Evolutionary conservation across 495 filamentous ascomycete genomes (phyloP).

Genomic region (Daldinia grandis): DNA sequence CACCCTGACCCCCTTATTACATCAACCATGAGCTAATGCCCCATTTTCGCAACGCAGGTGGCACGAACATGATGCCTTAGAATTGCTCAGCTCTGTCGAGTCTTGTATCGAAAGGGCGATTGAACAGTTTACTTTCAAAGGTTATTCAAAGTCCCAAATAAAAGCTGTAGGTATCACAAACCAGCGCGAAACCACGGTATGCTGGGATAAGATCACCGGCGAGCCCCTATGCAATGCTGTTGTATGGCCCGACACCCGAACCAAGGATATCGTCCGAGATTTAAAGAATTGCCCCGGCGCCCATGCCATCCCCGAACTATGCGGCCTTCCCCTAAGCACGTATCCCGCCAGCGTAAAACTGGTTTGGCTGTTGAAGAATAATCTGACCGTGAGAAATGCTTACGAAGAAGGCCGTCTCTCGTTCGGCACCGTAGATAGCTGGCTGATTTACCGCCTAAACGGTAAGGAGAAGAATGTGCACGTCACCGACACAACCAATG

Average conservation of each 20-base stretch:
- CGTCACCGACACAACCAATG: conserved; percentile 92
- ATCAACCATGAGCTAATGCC: conserved; percentile 27
- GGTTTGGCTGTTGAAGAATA: conserved; percentile 82
- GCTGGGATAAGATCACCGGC: conserved; percentile 89
- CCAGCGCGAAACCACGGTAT: conserved; percentile 91
- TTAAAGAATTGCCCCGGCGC: conserved; percentile 72
- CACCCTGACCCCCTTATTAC: conserved; percentile 14
- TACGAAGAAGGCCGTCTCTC: conserved; percentile 82
- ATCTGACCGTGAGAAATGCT: conserved; percentile 74
- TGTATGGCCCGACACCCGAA: conserved; percentile 94
- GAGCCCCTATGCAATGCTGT: conserved; percentile 89
- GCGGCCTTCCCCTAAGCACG: conserved; percentile 89
- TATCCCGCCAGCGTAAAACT: conserved; percentile 94
- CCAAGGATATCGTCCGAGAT: conserved; percentile 79
- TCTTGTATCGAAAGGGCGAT: conserved; percentile 86
- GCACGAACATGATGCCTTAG: conserved; percentile 92
- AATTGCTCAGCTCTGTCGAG: conserved; percentile 80
- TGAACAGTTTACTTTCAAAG: conserved; percentile 73
- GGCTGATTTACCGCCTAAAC: conserved; percentile 91
- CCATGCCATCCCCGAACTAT: conserved; percentile 75
- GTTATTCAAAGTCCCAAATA: conserved; percentile 75
- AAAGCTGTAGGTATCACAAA: conserved; percentile 92
- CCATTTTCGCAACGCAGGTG: conserved; percentile 63
- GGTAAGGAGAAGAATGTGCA: conserved; percentile 70
- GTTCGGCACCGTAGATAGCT: conserved; percentile 94